Evolutionary conservation across 2,329 filamentous ascomycete genomes (phyloP).

Genomic region (Apiospora rasikravindrae): DNA sequence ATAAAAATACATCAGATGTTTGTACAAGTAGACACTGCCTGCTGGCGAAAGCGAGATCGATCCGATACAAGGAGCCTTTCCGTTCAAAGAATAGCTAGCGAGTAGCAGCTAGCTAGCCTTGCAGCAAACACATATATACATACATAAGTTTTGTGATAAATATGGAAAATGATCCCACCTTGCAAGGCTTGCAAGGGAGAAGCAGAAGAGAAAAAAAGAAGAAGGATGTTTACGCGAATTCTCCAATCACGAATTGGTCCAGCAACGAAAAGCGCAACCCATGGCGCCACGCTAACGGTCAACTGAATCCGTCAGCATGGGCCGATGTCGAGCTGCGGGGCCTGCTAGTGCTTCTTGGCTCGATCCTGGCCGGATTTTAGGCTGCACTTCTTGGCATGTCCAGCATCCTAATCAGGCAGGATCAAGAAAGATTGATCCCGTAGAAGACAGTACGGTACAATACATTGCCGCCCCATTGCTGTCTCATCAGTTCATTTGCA

Average conservation of each 20-base stretch:
- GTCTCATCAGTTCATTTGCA: background rate
- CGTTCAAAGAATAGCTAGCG: background rate
- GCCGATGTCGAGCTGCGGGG: conserved; percentile 3
- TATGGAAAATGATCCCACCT: background rate
- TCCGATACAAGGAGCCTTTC: background rate
- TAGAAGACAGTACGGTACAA: background rate
- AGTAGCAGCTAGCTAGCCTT: background rate
- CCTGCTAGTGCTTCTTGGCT: background rate
- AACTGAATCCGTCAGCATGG: conserved; percentile 11
- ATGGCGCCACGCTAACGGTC: conserved; percentile 9
- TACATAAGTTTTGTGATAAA: background rate
- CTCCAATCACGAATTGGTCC: conserved; percentile 9
- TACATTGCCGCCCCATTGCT: background rate
- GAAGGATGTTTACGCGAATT: background rate
- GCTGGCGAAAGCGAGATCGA: background rate
- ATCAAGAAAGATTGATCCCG: background rate
- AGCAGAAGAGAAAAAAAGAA: background rate
- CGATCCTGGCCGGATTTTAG: background rate
- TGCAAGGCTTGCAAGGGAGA: background rate
- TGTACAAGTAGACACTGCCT: background rate
- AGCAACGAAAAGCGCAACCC: conserved; percentile 4
- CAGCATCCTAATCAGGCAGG: background rate
- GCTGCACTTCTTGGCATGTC: conserved; percentile 14
- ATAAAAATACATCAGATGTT: background rate
- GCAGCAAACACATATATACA: background rate